phyloP scores from a whole-genome alignment of 2,329 filamentous ascomycete genomes.

The Didymosphaeria variabile region DNA sequence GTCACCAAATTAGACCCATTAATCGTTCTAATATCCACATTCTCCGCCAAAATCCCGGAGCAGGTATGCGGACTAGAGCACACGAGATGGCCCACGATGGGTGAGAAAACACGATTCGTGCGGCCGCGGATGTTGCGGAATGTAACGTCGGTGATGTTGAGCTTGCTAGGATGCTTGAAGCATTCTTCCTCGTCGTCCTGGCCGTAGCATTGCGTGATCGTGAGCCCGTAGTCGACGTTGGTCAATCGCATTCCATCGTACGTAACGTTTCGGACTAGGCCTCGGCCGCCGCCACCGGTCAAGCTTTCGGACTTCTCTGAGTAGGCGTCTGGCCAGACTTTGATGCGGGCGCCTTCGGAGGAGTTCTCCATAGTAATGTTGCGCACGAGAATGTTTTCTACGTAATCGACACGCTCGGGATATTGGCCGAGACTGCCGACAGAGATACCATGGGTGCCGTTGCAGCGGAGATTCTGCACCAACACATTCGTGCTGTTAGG shows the following conservation, averaged over 20 bases:
- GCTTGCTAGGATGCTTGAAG: conserved; percentile 56
- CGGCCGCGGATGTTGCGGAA: conserved; percentile 67
- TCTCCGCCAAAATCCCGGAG: conserved; percentile 22
- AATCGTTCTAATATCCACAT: conserved; percentile 25
- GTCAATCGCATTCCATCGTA: conserved; percentile 68
- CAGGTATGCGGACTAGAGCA: conserved; percentile 50
- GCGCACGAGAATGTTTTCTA: conserved; percentile 70
- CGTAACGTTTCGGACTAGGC: conserved; percentile 71
- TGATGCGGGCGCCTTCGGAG: conserved; percentile 74
- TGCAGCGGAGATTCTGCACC: conserved; percentile 72
- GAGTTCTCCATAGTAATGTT: conserved; percentile 51
- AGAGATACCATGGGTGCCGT: conserved; percentile 75
- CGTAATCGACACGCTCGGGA: conserved; percentile 68
- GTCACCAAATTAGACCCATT: conserved; percentile 26
- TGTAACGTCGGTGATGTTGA: conserved; percentile 64
- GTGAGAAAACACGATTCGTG: conserved; percentile 57
- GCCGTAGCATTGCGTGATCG: conserved; percentile 71
- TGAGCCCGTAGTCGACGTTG: conserved; percentile 72
- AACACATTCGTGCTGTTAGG: conserved; percentile 75
- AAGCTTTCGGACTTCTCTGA: conserved; percentile 67
- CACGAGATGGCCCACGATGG: conserved; percentile 54
- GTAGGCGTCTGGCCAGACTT: conserved; percentile 73
- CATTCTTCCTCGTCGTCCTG: conserved; percentile 69
- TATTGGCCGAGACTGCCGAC: conserved; percentile 77
- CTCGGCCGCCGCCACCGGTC: conserved; percentile 70